Conservation (phyloP, 2,329 filamentous ascomycete genomes). For the Nannizziopsis barbatae region DNA sequence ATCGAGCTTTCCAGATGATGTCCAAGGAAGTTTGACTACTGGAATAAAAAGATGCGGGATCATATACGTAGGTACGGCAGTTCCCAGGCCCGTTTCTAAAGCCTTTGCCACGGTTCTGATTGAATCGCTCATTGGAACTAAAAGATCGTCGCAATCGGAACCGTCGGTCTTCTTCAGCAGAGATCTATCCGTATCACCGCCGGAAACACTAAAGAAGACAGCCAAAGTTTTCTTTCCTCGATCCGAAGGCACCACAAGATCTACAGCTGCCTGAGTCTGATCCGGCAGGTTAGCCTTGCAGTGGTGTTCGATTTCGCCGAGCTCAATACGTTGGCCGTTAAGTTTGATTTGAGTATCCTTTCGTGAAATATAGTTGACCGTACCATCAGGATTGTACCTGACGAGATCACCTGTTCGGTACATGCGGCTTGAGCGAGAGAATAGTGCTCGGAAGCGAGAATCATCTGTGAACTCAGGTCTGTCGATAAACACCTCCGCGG, state of each 20-base stretch:
- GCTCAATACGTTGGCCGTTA: conserved; percentile 24
- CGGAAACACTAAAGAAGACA: conserved; percentile 11
- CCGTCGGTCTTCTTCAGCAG: conserved; percentile 10
- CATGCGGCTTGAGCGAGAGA: conserved; percentile 15
- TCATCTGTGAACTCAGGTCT: conserved; percentile 28
- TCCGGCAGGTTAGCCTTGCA: conserved; percentile 12
- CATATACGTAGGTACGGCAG: conserved; percentile 27
- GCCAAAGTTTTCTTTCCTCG: conserved; percentile 13
- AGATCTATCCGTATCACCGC: neutral
- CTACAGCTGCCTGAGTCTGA: conserved; percentile 13
- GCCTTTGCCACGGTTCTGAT: conserved; percentile 12
- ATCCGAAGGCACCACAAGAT: conserved; percentile 14
- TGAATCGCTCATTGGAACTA: conserved; percentile 13
- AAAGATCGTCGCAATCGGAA: conserved; percentile 11
- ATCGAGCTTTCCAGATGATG: conserved; percentile 30
- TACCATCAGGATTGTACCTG: conserved; percentile 18
- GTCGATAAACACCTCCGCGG: conserved; percentile 44
- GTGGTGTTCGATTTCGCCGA: conserved; percentile 23
- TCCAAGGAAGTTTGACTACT: conserved; percentile 28
- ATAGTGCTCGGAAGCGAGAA: conserved; percentile 9
- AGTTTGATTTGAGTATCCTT: conserved; percentile 55
- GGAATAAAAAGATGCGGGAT: conserved; percentile 30
- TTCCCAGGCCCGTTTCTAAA: conserved; percentile 10
- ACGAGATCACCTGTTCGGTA: conserved; percentile 22
- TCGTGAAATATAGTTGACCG: conserved; percentile 18